Evolutionary conservation across 768 basidiomycete genomes (phyloP), one percentile per base, ranked within the genome.

Genomic region (Coprinopsis strossmayeri): DNA sequence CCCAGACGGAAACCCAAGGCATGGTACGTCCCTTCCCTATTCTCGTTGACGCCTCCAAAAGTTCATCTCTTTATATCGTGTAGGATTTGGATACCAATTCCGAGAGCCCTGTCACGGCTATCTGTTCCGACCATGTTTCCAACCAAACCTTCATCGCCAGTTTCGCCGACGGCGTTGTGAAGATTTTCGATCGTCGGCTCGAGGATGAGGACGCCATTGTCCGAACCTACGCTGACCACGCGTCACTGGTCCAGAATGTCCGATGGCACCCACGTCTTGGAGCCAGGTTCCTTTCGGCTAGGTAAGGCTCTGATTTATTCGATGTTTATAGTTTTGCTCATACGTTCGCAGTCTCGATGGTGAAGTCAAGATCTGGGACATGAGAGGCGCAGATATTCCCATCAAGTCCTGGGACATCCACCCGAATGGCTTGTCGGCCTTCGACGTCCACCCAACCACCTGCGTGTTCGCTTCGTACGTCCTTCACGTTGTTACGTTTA

Each of bases 1-100:
- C 93, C 7, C 84, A 90, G 55, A 87, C 87, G 1, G 96, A 98
- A 63, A 81, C 75, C 21, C 79, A 82, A 49, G 70, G 84, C 37
- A 62, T 85, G 69, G 90, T 92, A 57, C 54, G 82, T 64, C 39
- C 52, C 20, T 35, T 34, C 24, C n/a, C 37, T 46, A 24, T 46
- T 17, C 3, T 44, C 23, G 18, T 46, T 20, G 57, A 40, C 34
- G 26, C 35, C 18, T 17, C 15, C 17, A 18, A 20, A 4, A 18
- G 12, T 15, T 40, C 15, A 40, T 12, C 25, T 49, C 37, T 34
- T 39, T 38, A 28, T 48, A 34, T 21, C 7, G 13, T 39, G 23
- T 57, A 97, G 95, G 91, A 95, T 59, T 65, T 96, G 51, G 81
- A 87, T 45, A 97, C 96, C 2, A 82, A 91, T 51, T 84, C 91